Base-by-base conservation (phyloP, 352 stramenopile genomes). In the Ophiocytium majus region DNA sequence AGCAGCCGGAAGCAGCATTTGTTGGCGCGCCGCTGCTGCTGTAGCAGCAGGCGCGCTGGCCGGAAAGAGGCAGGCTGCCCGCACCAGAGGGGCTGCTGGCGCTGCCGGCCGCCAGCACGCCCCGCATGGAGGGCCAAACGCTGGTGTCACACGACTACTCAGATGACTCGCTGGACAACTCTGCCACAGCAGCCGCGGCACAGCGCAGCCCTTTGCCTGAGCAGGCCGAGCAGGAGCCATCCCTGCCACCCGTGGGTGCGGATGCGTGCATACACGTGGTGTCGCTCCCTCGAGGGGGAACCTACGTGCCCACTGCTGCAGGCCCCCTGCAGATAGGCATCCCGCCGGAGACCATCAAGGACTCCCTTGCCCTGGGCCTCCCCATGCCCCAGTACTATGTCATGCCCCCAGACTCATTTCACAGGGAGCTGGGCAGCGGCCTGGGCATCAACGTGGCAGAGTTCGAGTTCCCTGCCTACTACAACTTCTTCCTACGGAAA, bases 401-500 rank as follows among this genome's bases (percentile, higher is more conserved):
- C 81, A 94, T 98, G 14, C 95, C 95, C 19, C 94, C 94, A 10
- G 95, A 98, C 87, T 92, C 94, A 31, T 98, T 98, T 89, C 97
- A 94, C 63, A 93, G 96, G 82, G 95, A 95, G 33, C 93, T 98
- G 32, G 96, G 96, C 19, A 93, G 94, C 10, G 97, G 96, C 64
- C 93, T 98, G 86, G 96, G 95, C 63, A 93, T 98, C 10, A 98
- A 98, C 88, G 92, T 98, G 23, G 95, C 95, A 28, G 96, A 98
- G 88, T 98, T 98, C 86, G 96, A 98, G 91, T 98, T 98, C 88
- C 96, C 96, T 5, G 95, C 94, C 1, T 98, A 98, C 85, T 98
- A 97, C 89, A 98, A 98, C 88, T 98, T 98, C 89, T 98, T 98
- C 89, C 95, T 96, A n/a, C 10, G 75, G 9, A 78, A 78, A 85